A percentile compares a stretch with the other conserved stretches of the same genome.
Conservation (phyloP, 768 basidiomycete species). For the Calocybe indica region DNA sequence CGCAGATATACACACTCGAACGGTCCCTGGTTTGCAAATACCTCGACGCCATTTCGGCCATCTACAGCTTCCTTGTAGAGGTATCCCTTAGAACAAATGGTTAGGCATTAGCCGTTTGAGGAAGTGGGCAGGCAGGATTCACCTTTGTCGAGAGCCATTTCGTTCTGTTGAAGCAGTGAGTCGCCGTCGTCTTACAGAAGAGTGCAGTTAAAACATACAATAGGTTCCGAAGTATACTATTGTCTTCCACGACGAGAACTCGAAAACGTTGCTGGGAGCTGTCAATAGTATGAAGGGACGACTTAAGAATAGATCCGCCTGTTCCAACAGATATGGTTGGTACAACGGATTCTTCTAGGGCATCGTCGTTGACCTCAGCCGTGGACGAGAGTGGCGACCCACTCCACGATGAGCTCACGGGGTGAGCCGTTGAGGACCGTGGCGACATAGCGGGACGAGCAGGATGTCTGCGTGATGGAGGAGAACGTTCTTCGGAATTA, state of each 20-base stretch:
- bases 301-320: slow-evolving; percentile 64
- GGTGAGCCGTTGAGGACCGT: slow-evolving; percentile 45
- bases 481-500: slow-evolving; percentile 44
- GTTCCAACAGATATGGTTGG: slow-evolving; percentile 50
- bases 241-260: slow-evolving; percentile 88
- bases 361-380: slow-evolving; percentile 18
- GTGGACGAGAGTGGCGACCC: slow-evolving; percentile 16
- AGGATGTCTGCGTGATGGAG: slow-evolving; percentile 6
- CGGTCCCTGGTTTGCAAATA: slow-evolving; percentile 65
- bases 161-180: slow-evolving; percentile 21
- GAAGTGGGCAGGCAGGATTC: too few relatives aligned
- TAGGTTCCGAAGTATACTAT: slow-evolving; percentile 75
- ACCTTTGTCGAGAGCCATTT: slow-evolving; percentile 59
- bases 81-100: slow-evolving; percentile 43
- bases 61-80: slow-evolving; percentile 77
- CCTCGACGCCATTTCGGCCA: slow-evolving; percentile 77
- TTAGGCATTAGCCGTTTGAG: slow-evolving; percentile 12
- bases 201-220: slow-evolving; percentile 48
- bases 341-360: slow-evolving; percentile 5
- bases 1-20: slow-evolving; percentile 66
- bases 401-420: slow-evolving; percentile 28
- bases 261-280: slow-evolving; percentile 40
- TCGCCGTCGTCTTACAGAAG: slow-evolving; percentile 1
- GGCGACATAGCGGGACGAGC: slow-evolving; percentile 48
- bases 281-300: slow-evolving; percentile 52